These are phyloP conservation scores for Pyrenophora seminiperda DNA, from an alignment of 2,329 filamentous ascomycete genomes.

Conservation along the genomic window DNA sequence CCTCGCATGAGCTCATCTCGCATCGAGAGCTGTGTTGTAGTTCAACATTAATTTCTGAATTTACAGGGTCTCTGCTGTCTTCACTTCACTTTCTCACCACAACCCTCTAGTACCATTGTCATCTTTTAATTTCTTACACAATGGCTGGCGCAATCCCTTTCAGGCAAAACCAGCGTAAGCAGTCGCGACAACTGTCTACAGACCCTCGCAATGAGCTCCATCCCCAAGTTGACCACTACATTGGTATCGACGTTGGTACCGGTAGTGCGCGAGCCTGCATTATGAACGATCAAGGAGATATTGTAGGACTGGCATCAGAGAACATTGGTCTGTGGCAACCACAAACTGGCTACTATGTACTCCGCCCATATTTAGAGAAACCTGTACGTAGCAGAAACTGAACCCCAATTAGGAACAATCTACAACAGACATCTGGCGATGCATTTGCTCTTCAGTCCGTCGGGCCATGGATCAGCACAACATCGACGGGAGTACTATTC, in stretches of 20 bases:
- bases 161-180: conserved; percentile 36
- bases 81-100: not conserved
- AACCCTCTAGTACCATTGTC: conserved; percentile 1
- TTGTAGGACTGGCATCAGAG: conserved; percentile 64
- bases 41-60: conserved; percentile 39
- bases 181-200: conserved; percentile 55
- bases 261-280: conserved; percentile 95
- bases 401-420: conserved; percentile 78
- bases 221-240: conserved; percentile 64
- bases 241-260: conserved; percentile 95
- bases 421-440: conserved; percentile 93
- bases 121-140: conserved; percentile 8
- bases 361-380: conserved; percentile 7
- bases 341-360: conserved; percentile 61
- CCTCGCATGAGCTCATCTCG: conserved; percentile 46
- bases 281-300: conserved; percentile 89
- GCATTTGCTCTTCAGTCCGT: conserved; percentile 88
- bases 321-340: conserved; percentile 61
- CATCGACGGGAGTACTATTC: conserved; percentile 75
- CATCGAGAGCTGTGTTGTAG: conserved; percentile 32
- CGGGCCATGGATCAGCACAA: conserved; percentile 80
- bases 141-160: conserved; percentile 37
- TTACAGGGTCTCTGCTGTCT: conserved; percentile 2
- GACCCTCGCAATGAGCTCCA: conserved; percentile 63
- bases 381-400: conserved; percentile 7